Evolutionary conservation across 108 stramenopile genomes (phyloP).

Genomic region (Fragilariopsis cylindrus): DNA sequence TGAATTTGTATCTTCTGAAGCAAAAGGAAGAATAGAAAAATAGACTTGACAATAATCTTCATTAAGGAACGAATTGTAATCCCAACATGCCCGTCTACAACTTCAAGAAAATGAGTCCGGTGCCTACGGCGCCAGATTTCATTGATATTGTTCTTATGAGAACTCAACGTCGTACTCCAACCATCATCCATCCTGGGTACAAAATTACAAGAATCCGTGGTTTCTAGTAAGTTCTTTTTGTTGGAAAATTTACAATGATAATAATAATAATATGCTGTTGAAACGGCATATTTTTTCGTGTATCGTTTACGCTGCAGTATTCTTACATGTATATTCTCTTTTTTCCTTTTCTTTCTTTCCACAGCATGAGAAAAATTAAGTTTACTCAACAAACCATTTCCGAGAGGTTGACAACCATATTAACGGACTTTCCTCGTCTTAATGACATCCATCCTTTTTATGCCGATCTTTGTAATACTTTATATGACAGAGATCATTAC

Average conservation of each 20-base stretch:
- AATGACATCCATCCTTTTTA: slow-evolving; percentile 99
- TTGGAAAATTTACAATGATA: no score
- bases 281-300: no score
- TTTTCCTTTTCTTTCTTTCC: slow-evolving; percentile 2
- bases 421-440: slow-evolving; percentile 97
- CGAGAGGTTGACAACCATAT: slow-evolving; percentile 88
- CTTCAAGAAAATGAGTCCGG: slow-evolving; percentile 97
- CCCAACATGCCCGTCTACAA: slow-evolving; percentile 94
- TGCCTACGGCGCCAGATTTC: slow-evolving; percentile 93
- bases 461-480: slow-evolving; percentile 98
- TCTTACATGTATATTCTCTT: not conserved
- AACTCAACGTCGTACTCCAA: slow-evolving; percentile 96
- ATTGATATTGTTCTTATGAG: slow-evolving; percentile 97
- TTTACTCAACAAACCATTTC: slow-evolving; percentile 97
- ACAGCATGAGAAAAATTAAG: slow-evolving; percentile 98
- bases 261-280: no score
- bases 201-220: slow-evolving; percentile 94
- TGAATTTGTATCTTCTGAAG: no score
- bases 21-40: not conserved
- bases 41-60: not conserved
- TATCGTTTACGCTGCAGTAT: not conserved
- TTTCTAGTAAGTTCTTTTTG: slow-evolving; percentile 82
- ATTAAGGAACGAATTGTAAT: not conserved
- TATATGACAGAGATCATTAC: slow-evolving; percentile 99
- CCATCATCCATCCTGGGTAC: slow-evolving; percentile 99